phyloP scores from a whole-genome alignment of 2,329 filamentous ascomycete species.

The Rhinocladiella similis region DNA sequence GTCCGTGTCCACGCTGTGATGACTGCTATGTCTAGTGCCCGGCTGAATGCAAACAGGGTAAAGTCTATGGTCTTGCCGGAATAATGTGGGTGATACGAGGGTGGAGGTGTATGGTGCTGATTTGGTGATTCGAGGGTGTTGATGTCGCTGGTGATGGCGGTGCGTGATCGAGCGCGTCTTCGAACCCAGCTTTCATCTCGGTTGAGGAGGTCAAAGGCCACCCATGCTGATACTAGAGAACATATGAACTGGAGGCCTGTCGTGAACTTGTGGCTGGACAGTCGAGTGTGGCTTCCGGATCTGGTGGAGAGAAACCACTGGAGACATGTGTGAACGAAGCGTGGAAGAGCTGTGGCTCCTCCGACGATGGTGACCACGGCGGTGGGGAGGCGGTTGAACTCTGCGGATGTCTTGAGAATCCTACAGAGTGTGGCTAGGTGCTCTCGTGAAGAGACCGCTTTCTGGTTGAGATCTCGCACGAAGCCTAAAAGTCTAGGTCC shows the following conservation, averaged over 20 bases:
- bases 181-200: constrained; percentile 25
- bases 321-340: constrained; percentile 32
- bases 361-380: constrained; percentile 52
- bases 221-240: constrained; percentile 50
- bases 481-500: constrained; percentile 47
- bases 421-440: constrained; percentile 33
- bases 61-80: constrained; percentile 79
- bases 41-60: constrained; percentile 72
- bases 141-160: constrained; percentile 11
- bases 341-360: constrained; percentile 50
- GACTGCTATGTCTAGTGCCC: constrained; percentile 71
- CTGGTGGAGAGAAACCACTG: constrained; percentile 28
- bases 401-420: constrained; percentile 26
- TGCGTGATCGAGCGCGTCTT: constrained; percentile 21
- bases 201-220: constrained; percentile 52
- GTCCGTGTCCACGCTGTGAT: constrained; percentile 63
- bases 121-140: constrained; percentile 16
- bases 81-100: constrained; percentile 35
- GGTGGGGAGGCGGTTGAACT: constrained; percentile 31
- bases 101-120: constrained; percentile 20
- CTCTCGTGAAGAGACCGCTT: constrained; percentile 35
- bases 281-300: background rate
- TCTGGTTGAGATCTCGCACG: constrained; percentile 35
- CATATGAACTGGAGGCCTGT: constrained; percentile 40
- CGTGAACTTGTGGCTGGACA: background rate